These are phyloP conservation scores for Berberis vulgaris DNA, from an alignment of 164 flowering plant genomes.

Conservation along the genomic window DNA sequence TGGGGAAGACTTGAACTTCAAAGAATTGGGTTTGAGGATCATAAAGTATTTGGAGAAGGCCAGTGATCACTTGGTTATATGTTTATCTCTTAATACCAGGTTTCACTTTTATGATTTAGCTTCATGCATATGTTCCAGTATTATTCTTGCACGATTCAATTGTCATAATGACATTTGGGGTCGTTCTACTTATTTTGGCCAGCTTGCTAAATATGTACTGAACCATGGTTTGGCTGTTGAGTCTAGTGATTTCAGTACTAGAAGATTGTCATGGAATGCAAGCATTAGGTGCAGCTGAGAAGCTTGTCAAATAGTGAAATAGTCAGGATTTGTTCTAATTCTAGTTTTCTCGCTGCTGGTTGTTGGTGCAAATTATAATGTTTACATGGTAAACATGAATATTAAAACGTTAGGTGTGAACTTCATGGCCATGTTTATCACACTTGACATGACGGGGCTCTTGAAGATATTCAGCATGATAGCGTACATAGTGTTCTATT, in stretches of 20 bases:
- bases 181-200: background rate
- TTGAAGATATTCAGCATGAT: constrained; percentile 7
- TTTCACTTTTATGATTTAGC: constrained; percentile 2
- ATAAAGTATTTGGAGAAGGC: constrained; percentile 14
- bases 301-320: constrained; percentile 19
- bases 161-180: background rate
- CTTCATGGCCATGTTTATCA: background rate
- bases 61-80: constrained; percentile 13
- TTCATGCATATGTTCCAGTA: background rate
- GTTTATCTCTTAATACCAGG: constrained; percentile 8
- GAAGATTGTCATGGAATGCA: constrained; percentile 26
- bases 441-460: constrained; percentile 4
- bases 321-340: constrained; percentile 18
- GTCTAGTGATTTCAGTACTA: constrained; percentile 15
- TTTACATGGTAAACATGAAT: background rate
- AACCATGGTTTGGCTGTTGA: constrained; percentile 10
- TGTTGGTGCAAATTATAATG: background rate
- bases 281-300: constrained; percentile 24
- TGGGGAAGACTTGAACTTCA: background rate
- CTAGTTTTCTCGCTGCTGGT: constrained; percentile 5
- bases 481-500: constrained; percentile 15
- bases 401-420: background rate
- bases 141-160: background rate
- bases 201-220: constrained; percentile 4
- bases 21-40: constrained; percentile 7